Evolutionary conservation across 2,329 filamentous ascomycete species (phyloP).

Genomic region (Penicillium decumbens): DNA sequence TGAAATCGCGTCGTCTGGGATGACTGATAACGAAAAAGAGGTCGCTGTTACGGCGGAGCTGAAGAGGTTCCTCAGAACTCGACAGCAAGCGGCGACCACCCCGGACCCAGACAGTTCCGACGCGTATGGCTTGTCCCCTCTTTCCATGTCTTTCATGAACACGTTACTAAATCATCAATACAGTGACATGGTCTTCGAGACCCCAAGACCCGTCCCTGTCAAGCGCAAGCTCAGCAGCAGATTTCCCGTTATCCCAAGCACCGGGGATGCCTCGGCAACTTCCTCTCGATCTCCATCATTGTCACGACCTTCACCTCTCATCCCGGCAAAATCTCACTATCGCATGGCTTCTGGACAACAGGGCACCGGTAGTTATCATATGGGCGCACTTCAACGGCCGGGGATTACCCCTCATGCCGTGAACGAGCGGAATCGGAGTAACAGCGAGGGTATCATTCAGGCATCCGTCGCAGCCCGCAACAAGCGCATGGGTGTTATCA

Average conservation of each 20-base stretch:
- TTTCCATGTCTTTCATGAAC: background rate
- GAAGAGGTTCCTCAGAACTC: constrained; percentile 54
- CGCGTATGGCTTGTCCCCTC: constrained; percentile 28
- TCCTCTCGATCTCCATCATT: constrained; percentile 67
- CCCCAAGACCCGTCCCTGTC: constrained; percentile 59
- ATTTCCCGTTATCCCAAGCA: constrained; percentile 54
- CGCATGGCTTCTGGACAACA: constrained; percentile 50
- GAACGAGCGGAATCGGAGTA: constrained; percentile 56
- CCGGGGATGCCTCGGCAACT: constrained; percentile 54
- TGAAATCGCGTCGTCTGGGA: constrained; percentile 53
- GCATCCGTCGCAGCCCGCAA: constrained; percentile 45
- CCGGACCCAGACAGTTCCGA: constrained; percentile 45
- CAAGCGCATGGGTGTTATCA: constrained; percentile 59
- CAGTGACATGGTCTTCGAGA: constrained; percentile 71
- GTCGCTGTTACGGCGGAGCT: constrained; percentile 57
- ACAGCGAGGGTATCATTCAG: constrained; percentile 57
- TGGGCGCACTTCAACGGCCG: constrained; percentile 58
- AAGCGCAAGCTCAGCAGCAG: constrained; percentile 52
- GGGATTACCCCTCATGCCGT: constrained; percentile 66
- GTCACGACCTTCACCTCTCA: constrained; percentile 62
- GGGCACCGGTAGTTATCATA: constrained; percentile 28
- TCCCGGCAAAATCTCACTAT: constrained; percentile 76
- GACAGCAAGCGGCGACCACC: constrained; percentile 36
- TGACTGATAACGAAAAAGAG: constrained; percentile 58
- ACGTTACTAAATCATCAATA: constrained; percentile 27